phyloP scores from a whole-genome alignment of 352 stramenopile species.

The Phytophthora palmivora region DNA sequence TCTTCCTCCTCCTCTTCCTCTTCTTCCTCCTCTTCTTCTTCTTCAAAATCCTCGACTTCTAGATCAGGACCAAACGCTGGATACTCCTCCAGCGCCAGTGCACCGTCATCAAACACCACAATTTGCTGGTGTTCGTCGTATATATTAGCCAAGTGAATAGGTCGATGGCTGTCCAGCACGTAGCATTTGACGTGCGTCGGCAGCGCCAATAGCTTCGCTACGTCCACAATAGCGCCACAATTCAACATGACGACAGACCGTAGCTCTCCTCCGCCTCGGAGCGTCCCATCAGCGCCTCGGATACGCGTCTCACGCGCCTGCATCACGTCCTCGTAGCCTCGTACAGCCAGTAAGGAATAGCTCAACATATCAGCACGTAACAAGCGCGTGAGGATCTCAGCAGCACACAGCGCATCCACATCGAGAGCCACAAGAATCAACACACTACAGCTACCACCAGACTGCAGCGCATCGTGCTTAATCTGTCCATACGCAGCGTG shows the following conservation, averaged over 20 bases:
- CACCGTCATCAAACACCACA: slow-evolving; percentile 85
- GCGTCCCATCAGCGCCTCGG: slow-evolving; percentile 47
- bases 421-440: slow-evolving; percentile 95
- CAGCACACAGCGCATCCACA: slow-evolving; percentile 94
- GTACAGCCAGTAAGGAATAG: slow-evolving; percentile 78
- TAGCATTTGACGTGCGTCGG: slow-evolving; percentile 86
- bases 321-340: slow-evolving; percentile 87
- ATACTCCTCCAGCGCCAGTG: slow-evolving; percentile 73
- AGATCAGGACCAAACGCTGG: slow-evolving; percentile 87
- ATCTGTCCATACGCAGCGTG: slow-evolving; percentile 86
- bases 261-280: slow-evolving; percentile 62
- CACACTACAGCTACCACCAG: slow-evolving; percentile 75
- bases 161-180: slow-evolving; percentile 95
- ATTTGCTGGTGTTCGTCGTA: slow-evolving; percentile 88
- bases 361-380: slow-evolving; percentile 81
- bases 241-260: slow-evolving; percentile 95
- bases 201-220: slow-evolving; percentile 85
- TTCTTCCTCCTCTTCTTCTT: slow-evolving; percentile 68
- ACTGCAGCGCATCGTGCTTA: slow-evolving; percentile 78
- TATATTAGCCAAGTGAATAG: slow-evolving; percentile 97
- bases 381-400: slow-evolving; percentile 92
- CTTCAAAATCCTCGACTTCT: slow-evolving; percentile 72
- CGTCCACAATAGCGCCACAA: slow-evolving; percentile 94
- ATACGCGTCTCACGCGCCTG: slow-evolving; percentile 77
- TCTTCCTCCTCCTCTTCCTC: slow-evolving; percentile 49